Evolutionary conservation across 2,329 filamentous ascomycete species (phyloP), one percentile per base, ranked within the genome.

Genomic region (Scleromitrula shiraiana): DNA sequence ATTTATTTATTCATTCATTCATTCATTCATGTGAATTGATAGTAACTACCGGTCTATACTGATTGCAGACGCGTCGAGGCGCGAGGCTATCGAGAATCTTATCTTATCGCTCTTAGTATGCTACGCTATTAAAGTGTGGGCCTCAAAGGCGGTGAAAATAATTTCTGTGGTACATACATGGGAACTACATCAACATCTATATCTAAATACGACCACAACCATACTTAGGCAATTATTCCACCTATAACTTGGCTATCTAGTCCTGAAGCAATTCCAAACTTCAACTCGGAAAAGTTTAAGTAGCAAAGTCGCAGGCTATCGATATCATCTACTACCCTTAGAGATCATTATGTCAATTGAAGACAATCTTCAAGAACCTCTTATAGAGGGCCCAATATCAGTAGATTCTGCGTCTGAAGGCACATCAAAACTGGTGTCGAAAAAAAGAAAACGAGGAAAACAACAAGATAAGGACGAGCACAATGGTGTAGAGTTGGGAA

Each of bases 371-470:
- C 59, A 63, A 50, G 60, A 63, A 48, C 61, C 61, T 42, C 53
- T 64, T 14, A 27, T 62, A 14, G 60, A 63, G 46, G 50, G 49
- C 17, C 39, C 55, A 26, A 56, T 49, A 37, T n/a, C 23, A 37
- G 12, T 44, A 47, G n/a, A 55, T 43, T 12, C 57, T 56, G 15
- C 53, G 56, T 14, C 44, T 44, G 39, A 50, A 53, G 23, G 23
- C 30, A 12, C 37, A 19, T 26, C 30, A 4, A 41, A 40, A 48
- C 38, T 50, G 6, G 35, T 27, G 7, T 53, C 53, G 14, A 64
- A 60, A 38, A 64, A 64, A 43, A 59, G 61, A 50, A 65, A 65
- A 50, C 55, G 59, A 35, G 53, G 40, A 24, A 49, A 46, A 29
- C 50, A 54, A 22, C 36, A 41, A 17, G 56, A 58, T 23, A 47